Conservation (phyloP, 768 basidiomycete genomes). For the Suillus discolor region DNA sequence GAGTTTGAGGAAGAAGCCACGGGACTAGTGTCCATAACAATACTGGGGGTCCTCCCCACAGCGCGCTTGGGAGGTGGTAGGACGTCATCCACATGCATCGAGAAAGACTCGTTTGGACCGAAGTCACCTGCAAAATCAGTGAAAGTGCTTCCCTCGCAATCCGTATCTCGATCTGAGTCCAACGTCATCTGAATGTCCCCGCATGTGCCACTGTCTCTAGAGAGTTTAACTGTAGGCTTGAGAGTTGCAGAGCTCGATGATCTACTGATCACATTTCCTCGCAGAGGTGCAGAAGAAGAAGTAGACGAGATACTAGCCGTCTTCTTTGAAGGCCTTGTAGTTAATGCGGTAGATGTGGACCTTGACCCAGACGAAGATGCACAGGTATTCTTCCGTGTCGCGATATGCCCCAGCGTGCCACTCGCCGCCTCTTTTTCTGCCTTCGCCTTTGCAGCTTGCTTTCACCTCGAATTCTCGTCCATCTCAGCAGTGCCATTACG, state of each 20-base stretch:
- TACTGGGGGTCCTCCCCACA: neutral
- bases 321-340: too few species aligned
- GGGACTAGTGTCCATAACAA: neutral
- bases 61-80: neutral
- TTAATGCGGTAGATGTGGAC: neutral
- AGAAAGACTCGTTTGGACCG: neutral
- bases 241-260: neutral
- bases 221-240: neutral
- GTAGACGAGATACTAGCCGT: neutral
- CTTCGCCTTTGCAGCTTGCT: too few species aligned
- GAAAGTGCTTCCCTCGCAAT: neutral
- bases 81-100: neutral
- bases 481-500: conserved; percentile 22
- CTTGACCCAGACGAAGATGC: neutral
- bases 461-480: conserved; percentile 26
- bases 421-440: conserved; percentile 15
- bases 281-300: neutral
- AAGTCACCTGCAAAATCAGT: neutral
- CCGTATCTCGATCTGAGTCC: conserved; percentile 1
- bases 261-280: neutral
- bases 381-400: neutral
- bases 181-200: neutral
- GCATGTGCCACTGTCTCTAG: neutral
- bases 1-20: neutral
- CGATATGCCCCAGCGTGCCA: neutral